These are phyloP conservation scores for Quercus rubra DNA, from an alignment of 306 rosid species.

Conservation along the genomic window DNA sequence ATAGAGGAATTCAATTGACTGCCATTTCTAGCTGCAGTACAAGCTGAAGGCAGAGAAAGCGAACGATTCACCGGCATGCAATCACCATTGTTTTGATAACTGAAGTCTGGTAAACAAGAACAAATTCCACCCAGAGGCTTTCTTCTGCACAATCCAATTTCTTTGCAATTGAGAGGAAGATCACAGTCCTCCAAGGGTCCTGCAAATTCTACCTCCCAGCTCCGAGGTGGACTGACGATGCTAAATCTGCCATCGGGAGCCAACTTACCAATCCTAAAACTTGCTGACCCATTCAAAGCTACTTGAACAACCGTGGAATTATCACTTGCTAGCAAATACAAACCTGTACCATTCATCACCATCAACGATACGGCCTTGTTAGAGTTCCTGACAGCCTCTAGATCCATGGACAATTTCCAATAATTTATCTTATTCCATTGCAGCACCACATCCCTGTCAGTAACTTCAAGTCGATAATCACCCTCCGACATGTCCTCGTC, in stretches of 20 bases:
- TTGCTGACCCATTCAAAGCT: slow-evolving; percentile 25
- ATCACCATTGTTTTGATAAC: slow-evolving; percentile 27
- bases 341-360: slow-evolving; percentile 51
- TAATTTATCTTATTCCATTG: slow-evolving; percentile 72
- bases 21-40: slow-evolving; percentile 14
- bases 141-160: slow-evolving; percentile 53
- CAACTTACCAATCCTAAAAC: slow-evolving; percentile 57
- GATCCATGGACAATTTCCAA: slow-evolving; percentile 61
- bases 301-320: slow-evolving; percentile 47
- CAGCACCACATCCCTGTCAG: slow-evolving; percentile 50
- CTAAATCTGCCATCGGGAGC: slow-evolving; percentile 52
- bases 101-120: slow-evolving; percentile 67
- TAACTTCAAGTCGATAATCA: slow-evolving; percentile 35
- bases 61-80: slow-evolving; percentile 61
- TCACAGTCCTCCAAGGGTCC: slow-evolving; percentile 58
- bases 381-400: slow-evolving; percentile 36
- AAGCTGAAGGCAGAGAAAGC: slow-evolving; percentile 47
- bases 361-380: slow-evolving; percentile 40
- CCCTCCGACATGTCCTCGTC: slow-evolving; percentile 53
- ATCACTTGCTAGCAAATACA: slow-evolving; percentile 53
- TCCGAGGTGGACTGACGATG: slow-evolving; percentile 54
- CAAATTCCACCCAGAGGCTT: slow-evolving; percentile 39
- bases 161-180: slow-evolving; percentile 65
- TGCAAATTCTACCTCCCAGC: slow-evolving; percentile 47
- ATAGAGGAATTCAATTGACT: slow-evolving; percentile 42